phyloP scores from a whole-genome alignment of 2,329 filamentous ascomycete genomes.

The Alternaria gansuensis region DNA sequence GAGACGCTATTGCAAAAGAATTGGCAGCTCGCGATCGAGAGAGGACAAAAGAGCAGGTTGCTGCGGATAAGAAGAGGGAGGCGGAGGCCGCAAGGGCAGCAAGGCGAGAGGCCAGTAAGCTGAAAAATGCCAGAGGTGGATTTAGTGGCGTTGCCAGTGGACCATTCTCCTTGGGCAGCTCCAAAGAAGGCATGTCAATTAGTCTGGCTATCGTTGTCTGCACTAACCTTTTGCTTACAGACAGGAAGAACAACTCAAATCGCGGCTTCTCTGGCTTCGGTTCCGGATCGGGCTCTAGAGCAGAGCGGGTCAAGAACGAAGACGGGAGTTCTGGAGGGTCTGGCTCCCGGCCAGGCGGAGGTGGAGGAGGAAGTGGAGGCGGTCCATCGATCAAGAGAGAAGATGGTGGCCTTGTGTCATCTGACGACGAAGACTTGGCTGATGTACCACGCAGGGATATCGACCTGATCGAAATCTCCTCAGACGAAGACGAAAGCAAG shows the following conservation, averaged over 20 bases:
- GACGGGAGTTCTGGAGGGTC: constrained; percentile 35
- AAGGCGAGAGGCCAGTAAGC: constrained; percentile 37
- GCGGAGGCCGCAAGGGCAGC: constrained; percentile 35
- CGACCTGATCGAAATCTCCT: constrained; percentile 67
- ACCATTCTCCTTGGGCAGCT: constrained; percentile 52
- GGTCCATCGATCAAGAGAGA: constrained; percentile 38
- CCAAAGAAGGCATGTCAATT: constrained; percentile 36
- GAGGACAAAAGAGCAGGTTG: constrained; percentile 48
- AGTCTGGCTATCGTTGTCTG: neutral
- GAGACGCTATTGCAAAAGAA: constrained; percentile 55
- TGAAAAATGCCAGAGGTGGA: constrained; percentile 52
- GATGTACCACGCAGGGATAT: constrained; percentile 61
- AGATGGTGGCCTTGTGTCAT: constrained; percentile 57
- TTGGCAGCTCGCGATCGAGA: constrained; percentile 52
- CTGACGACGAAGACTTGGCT: constrained; percentile 61
- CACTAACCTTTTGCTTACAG: constrained; percentile 27
- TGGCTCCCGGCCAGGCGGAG: constrained; percentile 27
- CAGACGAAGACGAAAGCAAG: constrained; percentile 59
- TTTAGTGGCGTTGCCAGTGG: constrained; percentile 55
- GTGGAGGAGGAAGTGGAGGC: constrained; percentile 25
- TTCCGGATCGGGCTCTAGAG: constrained; percentile 43
- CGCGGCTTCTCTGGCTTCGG: constrained; percentile 38
- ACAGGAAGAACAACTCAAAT: constrained; percentile 31
- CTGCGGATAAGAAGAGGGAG: constrained; percentile 38
- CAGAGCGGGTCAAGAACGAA: constrained; percentile 45